These are phyloP conservation scores for Acanthamoeba healyi DNA, from an alignment of 208 protist genomes.

Conservation along the genomic window DNA sequence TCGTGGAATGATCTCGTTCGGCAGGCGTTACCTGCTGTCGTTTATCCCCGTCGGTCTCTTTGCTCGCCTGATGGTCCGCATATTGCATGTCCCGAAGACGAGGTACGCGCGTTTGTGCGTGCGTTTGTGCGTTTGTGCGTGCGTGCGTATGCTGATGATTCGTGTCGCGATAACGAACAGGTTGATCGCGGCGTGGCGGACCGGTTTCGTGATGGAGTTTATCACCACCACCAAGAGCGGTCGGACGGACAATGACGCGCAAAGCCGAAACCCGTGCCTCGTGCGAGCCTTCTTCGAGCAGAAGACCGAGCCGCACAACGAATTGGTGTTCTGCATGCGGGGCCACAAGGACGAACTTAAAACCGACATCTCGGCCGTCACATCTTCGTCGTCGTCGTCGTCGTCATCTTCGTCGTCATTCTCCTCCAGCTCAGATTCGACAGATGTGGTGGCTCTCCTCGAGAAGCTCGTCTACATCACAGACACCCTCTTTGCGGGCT, in stretches of 20 bases:
- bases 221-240: neutral
- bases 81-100: slow-evolving; percentile 65
- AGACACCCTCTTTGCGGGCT: slow-evolving; percentile 42
- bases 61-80: slow-evolving; percentile 61
- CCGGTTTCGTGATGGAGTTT: slow-evolving; percentile 9
- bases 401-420: neutral
- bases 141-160: too few relatives aligned
- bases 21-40: slow-evolving; percentile 13
- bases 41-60: slow-evolving; percentile 63
- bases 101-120: neutral
- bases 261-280: neutral
- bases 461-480: slow-evolving; percentile 47
- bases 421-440: neutral
- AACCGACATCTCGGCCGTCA: neutral
- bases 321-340: neutral
- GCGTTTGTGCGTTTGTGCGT: neutral
- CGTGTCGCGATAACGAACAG: too few relatives aligned
- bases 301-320: neutral
- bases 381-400: neutral
- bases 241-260: neutral
- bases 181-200: slow-evolving; percentile 15
- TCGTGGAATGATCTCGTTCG: slow-evolving; percentile 10
- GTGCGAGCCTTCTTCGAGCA: slow-evolving; percentile 29
- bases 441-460: slow-evolving; percentile 13
- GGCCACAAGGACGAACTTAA: slow-evolving; percentile 35